Conservation (phyloP, 2,329 filamentous ascomycete genomes). For the Paramyrothecium sp. region DNA sequence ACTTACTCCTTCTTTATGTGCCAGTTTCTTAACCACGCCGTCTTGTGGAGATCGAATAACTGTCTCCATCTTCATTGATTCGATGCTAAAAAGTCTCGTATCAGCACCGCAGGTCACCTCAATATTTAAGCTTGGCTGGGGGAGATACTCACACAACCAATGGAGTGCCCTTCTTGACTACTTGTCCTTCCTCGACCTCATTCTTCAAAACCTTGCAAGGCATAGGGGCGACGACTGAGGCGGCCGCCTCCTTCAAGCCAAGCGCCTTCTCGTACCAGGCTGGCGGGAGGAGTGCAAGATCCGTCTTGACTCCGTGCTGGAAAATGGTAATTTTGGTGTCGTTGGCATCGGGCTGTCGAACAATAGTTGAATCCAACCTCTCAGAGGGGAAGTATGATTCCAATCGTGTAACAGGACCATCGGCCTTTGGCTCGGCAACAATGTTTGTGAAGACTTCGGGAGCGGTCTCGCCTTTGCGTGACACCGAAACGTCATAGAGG, state of each 20-base stretch:
- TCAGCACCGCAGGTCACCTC: slow-evolving; percentile 17
- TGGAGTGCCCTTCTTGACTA: slow-evolving; percentile 80
- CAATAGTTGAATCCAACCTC: slow-evolving; percentile 75
- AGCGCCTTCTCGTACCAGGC: slow-evolving; percentile 86
- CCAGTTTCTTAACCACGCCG: slow-evolving; percentile 69
- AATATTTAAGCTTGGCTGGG: neutral
- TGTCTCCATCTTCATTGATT: slow-evolving; percentile 91
- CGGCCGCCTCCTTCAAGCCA: slow-evolving; percentile 74
- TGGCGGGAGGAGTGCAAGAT: slow-evolving; percentile 59
- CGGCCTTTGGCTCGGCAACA: slow-evolving; percentile 33
- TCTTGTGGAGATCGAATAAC: slow-evolving; percentile 75
- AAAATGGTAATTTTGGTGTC: slow-evolving; percentile 73
- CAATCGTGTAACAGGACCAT: slow-evolving; percentile 26
- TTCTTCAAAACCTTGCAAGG: slow-evolving; percentile 94
- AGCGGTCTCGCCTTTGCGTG: slow-evolving; percentile 36
- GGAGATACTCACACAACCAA: slow-evolving; percentile 69
- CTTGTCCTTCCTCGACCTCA: slow-evolving; percentile 78
- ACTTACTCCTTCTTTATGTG: slow-evolving; percentile 72
- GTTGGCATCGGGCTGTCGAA: slow-evolving; percentile 54
- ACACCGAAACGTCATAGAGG: slow-evolving; percentile 45
- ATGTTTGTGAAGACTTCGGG: slow-evolving; percentile 44
- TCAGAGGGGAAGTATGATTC: slow-evolving; percentile 74
- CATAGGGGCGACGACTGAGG: slow-evolving; percentile 91
- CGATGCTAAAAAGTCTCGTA: slow-evolving; percentile 50
- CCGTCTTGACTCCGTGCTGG: slow-evolving; percentile 62